These are phyloP conservation scores for Meripilus lineatus DNA, from an alignment of 1,284 basidiomycete species.

Conservation along the genomic window DNA sequence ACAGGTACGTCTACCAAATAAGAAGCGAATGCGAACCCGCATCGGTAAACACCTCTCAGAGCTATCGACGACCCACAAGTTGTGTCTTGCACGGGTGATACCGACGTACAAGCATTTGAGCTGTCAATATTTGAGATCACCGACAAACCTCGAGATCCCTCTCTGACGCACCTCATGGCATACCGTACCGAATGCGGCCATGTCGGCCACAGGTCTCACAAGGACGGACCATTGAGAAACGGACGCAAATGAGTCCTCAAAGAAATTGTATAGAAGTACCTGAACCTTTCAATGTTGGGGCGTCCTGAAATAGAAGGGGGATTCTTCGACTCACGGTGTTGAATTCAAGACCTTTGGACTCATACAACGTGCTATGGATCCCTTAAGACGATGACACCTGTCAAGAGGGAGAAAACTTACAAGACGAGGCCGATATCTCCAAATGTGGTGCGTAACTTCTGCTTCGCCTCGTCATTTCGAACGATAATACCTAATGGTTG, in stretches of 20 bases:
- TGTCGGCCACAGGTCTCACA: slow-evolving; percentile 36
- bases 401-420: slow-evolving; percentile 31
- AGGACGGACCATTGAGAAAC: slow-evolving; percentile 55
- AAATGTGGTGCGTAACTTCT: slow-evolving; percentile 46
- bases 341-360: slow-evolving; percentile 73
- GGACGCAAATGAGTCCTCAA: slow-evolving; percentile 53
- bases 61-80: slow-evolving; percentile 61
- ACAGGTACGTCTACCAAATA: not conserved
- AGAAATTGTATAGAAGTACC: slow-evolving; percentile 71
- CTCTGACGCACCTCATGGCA: slow-evolving; percentile 53
- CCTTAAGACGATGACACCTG: not conserved
- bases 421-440: slow-evolving; percentile 60
- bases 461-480: slow-evolving; percentile 48
- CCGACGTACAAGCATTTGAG: slow-evolving; percentile 67
- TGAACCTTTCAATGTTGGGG: slow-evolving; percentile 21
- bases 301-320: not conserved
- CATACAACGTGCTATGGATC: slow-evolving; percentile 55
- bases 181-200: slow-evolving; percentile 24
- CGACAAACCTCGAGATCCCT: slow-evolving; percentile 50
- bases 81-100: slow-evolving; percentile 60
- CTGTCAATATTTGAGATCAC: slow-evolving; percentile 29
- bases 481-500: slow-evolving; percentile 58
- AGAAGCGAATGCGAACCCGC: no score
- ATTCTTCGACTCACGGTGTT: slow-evolving; percentile 45
- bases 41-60: slow-evolving; percentile 53